Base-by-base conservation (phyloP, 2,329 filamentous ascomycete genomes). In the Eutypa lata region DNA sequence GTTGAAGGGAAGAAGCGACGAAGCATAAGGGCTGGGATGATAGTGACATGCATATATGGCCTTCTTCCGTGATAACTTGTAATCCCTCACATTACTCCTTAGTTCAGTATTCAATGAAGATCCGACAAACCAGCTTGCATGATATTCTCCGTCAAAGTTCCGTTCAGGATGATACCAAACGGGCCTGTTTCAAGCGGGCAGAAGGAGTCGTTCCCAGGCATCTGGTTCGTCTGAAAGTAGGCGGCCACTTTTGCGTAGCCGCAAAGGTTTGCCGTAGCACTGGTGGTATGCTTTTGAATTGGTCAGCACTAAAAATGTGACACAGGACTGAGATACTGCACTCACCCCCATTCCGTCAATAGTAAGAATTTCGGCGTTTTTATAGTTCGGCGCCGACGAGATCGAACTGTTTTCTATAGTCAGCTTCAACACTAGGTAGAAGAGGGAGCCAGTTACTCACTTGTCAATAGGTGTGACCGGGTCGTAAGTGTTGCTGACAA, bases 401-500 rank as follows among this genome's bases (percentile, higher is more conserved):
- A 57, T 1, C 21, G 54, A 46, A 18, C 54, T 57, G n/a, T 44
- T n/a, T 2, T 13, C 19, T 19, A 21, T 31, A 19, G 24, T 33
- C 38, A 19, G 2, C 10, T 21, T 31, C 11, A 7, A 51, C 16
- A 35, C 11, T 21, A 7, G 37, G 33, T 4, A 11, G n/a, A 7
- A 14, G 40, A 37, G 26, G 22, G 18, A n/a, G 11, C 31, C 13
- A 31, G 8, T 7, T 43, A 18, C 52, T 54, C 28, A 55, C 55
- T 57, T 57, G 19, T 57, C 53, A 42, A 52, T 47, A 18, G 56
- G 51, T 1, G 56, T 58, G 2, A 58, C 54, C 2, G 56, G 48
- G 37, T 58, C 56, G 22, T 58, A 50, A 16, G 56, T 58, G 21
- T 58, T 58, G 42, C 50, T 49, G 24, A 58, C 54, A 21, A 58